Base-by-base conservation (phyloP, 208 protist species). In the Trypanosoma caninum region DNA sequence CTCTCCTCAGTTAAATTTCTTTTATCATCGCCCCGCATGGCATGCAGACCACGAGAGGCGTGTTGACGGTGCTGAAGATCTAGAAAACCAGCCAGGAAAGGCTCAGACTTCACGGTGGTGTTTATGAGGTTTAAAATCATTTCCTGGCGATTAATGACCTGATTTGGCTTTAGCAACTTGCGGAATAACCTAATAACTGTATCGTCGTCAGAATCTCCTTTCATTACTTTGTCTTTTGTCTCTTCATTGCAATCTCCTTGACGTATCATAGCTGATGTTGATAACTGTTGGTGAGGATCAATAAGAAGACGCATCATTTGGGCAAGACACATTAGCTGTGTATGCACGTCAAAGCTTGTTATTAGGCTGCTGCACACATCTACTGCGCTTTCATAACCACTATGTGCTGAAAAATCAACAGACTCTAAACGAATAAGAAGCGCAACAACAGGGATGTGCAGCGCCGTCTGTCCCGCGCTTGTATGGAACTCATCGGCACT, bases 111-210 rank as follows among this genome's bases (percentile, higher is more conserved):
- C 20, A 95, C 68, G 11, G 83, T 88, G 40, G 76, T 73, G 60
- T 85, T 90, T 40, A 95, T 74, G 10, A 92, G 57, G 25, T 91
- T 52, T 61, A 95, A 69, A 47, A 95, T 75, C 28, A 66, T 51
- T 72, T 93, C 89, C 62, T 95, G 89, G 16, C 89, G 80, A 58
- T 95, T 95, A 69, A 93, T 78, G 16, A 95, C 78, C 59, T 95
- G 84, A 61, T 93, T 93, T 9, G 89, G 83, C 72, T 95, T 95
- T 63, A 91, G 77, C 64, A 95, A 64, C 41, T 78, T 78, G 14
- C 83, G 82, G 71, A 93, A 81, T 1, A 93, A 66, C 46, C 74
- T 69, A 18, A 76, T 51, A 50, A 87, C 38, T 11, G 72, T 67
- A 30, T 60, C 10, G 14, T 51, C 40, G 0, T 51, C 57, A 23